Percentiles rank a stretch among this genome's conserved stretches.
Evolutionary conservation across 2,329 filamentous ascomycete genomes (phyloP).

Genomic region (Malbranchea zuffiana): DNA sequence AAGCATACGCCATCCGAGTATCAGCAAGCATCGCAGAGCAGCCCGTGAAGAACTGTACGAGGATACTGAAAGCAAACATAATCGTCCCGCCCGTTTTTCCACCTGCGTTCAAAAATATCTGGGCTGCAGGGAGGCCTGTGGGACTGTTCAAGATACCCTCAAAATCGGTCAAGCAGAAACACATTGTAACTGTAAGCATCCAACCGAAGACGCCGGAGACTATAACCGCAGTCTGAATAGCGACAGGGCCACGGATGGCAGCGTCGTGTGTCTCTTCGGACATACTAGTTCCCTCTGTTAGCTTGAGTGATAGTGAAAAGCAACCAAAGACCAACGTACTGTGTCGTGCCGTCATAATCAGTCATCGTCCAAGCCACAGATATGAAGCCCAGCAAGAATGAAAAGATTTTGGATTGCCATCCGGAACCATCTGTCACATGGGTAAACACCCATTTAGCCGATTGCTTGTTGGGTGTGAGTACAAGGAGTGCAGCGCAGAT

Average conservation of each 20-base stretch:
- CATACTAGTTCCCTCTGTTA: slow-evolving; percentile 36
- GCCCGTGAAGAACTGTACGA: slow-evolving; percentile 56
- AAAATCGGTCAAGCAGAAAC: slow-evolving; percentile 51
- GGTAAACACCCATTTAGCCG: slow-evolving; percentile 50
- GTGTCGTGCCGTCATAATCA: slow-evolving; percentile 56
- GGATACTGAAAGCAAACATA: slow-evolving; percentile 53
- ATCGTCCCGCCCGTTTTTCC: slow-evolving; percentile 45
- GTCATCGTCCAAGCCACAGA: slow-evolving; percentile 49
- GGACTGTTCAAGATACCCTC: slow-evolving; percentile 46
- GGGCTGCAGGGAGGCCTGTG: slow-evolving; percentile 50
- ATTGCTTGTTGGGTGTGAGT: slow-evolving; percentile 49
- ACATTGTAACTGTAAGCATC: slow-evolving; percentile 52
- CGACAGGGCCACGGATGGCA: slow-evolving; percentile 48
- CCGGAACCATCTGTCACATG: slow-evolving; percentile 52
- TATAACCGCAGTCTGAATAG: slow-evolving; percentile 49
- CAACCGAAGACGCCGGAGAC: slow-evolving; percentile 51
- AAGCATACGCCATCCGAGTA: slow-evolving; percentile 52
- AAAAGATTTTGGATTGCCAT: slow-evolving; percentile 51
- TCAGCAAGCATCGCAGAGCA: slow-evolving; percentile 55
- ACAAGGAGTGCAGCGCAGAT: slow-evolving; percentile 50
- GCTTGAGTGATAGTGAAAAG: not conserved
- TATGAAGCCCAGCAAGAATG: slow-evolving; percentile 48
- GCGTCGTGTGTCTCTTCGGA: slow-evolving; percentile 57
- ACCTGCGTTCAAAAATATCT: slow-evolving; percentile 50
- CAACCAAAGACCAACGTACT: slow-evolving; percentile 35